Evolutionary conservation across 163 green algal species (phyloP).

Genomic region (Scenedesmus sp.): DNA sequence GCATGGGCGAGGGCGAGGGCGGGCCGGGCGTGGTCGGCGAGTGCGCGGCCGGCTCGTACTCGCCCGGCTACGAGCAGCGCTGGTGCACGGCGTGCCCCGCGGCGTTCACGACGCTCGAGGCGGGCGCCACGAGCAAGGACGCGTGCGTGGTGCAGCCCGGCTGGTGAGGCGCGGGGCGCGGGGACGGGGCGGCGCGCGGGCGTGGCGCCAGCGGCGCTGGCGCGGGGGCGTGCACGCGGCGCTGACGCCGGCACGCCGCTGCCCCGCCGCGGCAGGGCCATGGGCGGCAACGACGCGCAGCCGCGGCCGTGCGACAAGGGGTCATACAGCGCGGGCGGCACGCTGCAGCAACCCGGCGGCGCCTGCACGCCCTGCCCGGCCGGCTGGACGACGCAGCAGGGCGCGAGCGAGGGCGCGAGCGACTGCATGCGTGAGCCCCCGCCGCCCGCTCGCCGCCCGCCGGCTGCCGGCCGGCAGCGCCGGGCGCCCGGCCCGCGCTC

Average conservation of each 20-base stretch:
- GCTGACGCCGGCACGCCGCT: not conserved
- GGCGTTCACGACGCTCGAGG: not conserved
- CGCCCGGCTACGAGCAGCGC: not conserved
- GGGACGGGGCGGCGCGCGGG: not conserved
- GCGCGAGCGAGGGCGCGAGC: not conserved
- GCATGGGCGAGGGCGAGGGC: not conserved
- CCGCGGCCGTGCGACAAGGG: constrained; percentile 14
- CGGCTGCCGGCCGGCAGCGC: too few species aligned
- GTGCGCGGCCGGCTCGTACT: not conserved
- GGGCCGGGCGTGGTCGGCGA: not conserved
- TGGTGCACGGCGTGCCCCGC: not conserved
- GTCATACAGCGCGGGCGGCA: not conserved
- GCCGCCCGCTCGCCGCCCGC: too few species aligned
- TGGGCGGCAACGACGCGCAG: not conserved
- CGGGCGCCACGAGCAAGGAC: not conserved
- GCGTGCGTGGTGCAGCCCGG: not conserved
- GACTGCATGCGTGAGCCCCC: not conserved
- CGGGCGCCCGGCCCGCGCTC: too few species aligned
- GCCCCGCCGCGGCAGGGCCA: constrained; percentile 1
- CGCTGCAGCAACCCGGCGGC: not conserved
- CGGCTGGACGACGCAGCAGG: constrained; percentile 4
- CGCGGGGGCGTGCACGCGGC: not conserved
- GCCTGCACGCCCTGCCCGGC: not conserved
- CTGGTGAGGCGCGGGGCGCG: not conserved
- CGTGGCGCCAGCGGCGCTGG: not conserved